Evolutionary conservation across 352 stramenopile genomes (phyloP), one percentile per base, ranked within the genome.

Genomic region (Globisporangium nunn): DNA sequence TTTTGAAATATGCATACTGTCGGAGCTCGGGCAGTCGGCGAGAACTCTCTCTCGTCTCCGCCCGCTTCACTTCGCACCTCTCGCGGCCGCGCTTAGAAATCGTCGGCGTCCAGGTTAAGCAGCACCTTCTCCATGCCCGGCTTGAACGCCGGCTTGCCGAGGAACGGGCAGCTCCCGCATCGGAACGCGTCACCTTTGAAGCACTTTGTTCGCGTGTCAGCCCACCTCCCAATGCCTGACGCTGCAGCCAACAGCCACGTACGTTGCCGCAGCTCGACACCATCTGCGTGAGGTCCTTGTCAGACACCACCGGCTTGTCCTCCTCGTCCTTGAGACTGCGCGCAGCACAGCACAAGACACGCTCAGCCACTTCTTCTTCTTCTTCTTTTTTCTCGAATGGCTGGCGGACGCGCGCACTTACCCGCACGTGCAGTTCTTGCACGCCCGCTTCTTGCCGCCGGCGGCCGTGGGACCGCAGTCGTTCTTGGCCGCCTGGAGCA

Each of bases 401-500:
- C 39, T 23, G 11, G 41, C 51, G 11, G 18, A 48, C 6, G 17
- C n/a, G 3, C 3, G 43, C 29, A 5, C 66, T 52, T 70, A 93
- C 83, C 96, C 96, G 79, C 96, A 99, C 30, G 91, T 97, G 76
- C 96, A 99, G 75, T 99, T 91, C 72, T 98, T 97, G 85, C 96
- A 99, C 6, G 95, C 83, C 51, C 88, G 81, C 64, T 87, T 87
- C 71, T 98, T 98, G 47, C 88, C 87, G 52, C 82, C 79, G 57
- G 23, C 23, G 23, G 82, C 91, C 61, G 91, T 81, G 45, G 89
- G 82, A 2, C 65, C 85, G 53, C 80, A 91, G 50, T 91, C 80
- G 37, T 73, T 66, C 60, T 90, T 80, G 3, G 80, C 79, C 1
- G 78, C 67, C 64, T 88, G 65, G 33, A 91, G 68, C 17, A 94